Base-by-base conservation (phyloP, 2,329 filamentous ascomycete species). In the Fusarium sp. region DNA sequence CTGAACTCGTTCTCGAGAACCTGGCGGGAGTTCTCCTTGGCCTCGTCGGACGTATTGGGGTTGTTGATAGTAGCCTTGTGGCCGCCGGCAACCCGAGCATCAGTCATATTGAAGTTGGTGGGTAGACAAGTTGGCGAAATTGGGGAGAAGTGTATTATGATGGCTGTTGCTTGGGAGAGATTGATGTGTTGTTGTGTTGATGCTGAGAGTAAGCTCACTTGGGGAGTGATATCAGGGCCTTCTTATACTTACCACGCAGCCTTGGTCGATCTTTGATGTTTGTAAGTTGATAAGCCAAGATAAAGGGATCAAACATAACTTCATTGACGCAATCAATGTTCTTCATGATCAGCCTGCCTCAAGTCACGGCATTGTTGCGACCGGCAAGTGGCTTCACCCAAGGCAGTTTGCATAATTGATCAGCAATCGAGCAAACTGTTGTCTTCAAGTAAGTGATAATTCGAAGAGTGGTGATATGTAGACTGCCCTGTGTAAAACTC, bases 51-150 rank as follows among this genome's bases (percentile, higher is more conserved):
- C 55, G 81, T 83, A 75, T 86, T 85, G 68, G 85, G 84, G 79
- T 87, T 87, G 75, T 83, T 83, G 63, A 87, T 71, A 74, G 82
- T 85, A 59, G 85, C 86, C 81, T 89, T 88, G 82, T 88, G 86
- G 76, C 86, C 86, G 61, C 83, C 84, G 67, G 84, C 82, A 66
- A 86, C 72, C 65, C 87, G 83, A 76, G 82, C 80, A 68, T 84
- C 79, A 77, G 82, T 76, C 82, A 85, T 86, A 40, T 67, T 82
- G 75, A 63, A 76, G 20, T 76, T 65, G 11, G 45, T 55, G 19
- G 35, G 26, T 39, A 13, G 37, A 37, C 19, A 24, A 22, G 24
- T 46, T 41, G 19, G 6, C 35, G 19, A 30, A 56, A 30, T 53
- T 17, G 26, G 44, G 20, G 30, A 43, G 13, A 17, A 17, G 13